Evolutionary conservation across 169 alveolate species (phyloP).

Genomic region (Plasmodium gonderi): DNA sequence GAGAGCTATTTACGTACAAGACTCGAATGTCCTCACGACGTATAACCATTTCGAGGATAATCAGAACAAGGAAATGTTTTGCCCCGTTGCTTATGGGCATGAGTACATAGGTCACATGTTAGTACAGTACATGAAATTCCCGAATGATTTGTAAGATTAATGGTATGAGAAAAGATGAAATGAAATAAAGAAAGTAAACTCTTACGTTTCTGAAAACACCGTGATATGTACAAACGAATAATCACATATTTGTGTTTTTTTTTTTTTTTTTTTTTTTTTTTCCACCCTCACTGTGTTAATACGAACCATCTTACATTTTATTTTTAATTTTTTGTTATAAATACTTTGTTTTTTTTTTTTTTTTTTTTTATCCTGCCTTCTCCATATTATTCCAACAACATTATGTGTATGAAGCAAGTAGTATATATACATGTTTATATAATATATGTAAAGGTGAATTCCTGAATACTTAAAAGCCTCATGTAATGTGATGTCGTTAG

Average conservation of each 20-base stretch:
- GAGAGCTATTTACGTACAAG: slow-evolving; percentile 54
- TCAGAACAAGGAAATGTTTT: slow-evolving; percentile 31
- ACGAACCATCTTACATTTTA: not conserved
- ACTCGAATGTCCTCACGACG: not conserved
- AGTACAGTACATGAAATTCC: slow-evolving; percentile 64
- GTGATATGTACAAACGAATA: not conserved
- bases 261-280: too few relatives aligned
- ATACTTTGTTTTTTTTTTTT: not conserved
- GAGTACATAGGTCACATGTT: slow-evolving; percentile 68
- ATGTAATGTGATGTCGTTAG: not conserved
- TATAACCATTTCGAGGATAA: not conserved
- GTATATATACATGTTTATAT: not conserved
- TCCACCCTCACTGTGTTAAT: not conserved
- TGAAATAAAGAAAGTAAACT: not conserved
- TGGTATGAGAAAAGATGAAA: not conserved
- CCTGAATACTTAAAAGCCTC: not conserved
- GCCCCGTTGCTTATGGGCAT: slow-evolving; percentile 74
- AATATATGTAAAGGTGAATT: not conserved
- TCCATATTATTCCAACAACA: not conserved
- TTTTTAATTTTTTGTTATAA: not conserved
- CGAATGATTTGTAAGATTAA: slow-evolving; percentile 9
- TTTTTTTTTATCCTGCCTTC: not conserved
- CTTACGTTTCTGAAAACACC: not conserved
- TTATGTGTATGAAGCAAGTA: not conserved
- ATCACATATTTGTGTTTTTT: not conserved